Percentiles rank a stretch among this genome's conserved stretches.
phyloP scores from a whole-genome alignment of 768 basidiomycete species.

The Piloderma croceum region DNA sequence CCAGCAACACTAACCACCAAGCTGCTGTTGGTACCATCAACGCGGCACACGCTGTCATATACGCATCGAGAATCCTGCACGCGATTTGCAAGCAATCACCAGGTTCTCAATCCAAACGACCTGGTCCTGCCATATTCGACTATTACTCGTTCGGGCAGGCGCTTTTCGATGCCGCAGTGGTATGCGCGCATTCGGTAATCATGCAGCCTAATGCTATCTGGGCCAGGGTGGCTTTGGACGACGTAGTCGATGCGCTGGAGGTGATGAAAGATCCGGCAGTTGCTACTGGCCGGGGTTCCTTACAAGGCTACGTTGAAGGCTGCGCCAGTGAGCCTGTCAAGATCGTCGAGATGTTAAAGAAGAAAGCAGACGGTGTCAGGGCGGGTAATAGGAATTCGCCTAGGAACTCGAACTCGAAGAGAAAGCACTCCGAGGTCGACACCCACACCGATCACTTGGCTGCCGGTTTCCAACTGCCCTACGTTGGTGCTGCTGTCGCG shows the following conservation, averaged over 20 bases:
- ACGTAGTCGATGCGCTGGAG: constrained; percentile 39
- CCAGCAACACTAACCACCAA: constrained; percentile 37
- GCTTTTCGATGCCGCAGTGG: constrained; percentile 61
- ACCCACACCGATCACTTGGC: constrained; percentile 21
- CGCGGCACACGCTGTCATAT: constrained; percentile 62
- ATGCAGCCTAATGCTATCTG: constrained; percentile 45
- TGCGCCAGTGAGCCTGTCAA: constrained; percentile 32
- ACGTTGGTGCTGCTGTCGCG: constrained; percentile 32
- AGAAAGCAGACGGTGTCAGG: constrained; percentile 37
- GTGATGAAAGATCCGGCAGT: constrained; percentile 34
- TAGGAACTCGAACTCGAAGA: constrained; percentile 3
- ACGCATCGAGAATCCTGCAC: constrained; percentile 41
- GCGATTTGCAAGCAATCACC: constrained; percentile 30
- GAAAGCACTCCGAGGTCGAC: constrained; percentile 1
- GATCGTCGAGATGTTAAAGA: constrained; percentile 35
- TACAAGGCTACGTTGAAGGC: constrained; percentile 28
- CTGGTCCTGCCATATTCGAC: constrained; percentile 43
- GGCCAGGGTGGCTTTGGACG: constrained; percentile 43
- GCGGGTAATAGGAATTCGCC: constrained; percentile 13
- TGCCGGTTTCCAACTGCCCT: constrained; percentile 41
- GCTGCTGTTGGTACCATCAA: constrained; percentile 54
- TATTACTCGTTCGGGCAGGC: constrained; percentile 57
- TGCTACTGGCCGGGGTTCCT: constrained; percentile 26
- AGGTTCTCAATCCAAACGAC: constrained; percentile 16
- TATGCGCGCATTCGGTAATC: constrained; percentile 58